phyloP scores from a whole-genome alignment of 2,329 filamentous ascomycete species.

The Endoconidiophora laricicola region DNA sequence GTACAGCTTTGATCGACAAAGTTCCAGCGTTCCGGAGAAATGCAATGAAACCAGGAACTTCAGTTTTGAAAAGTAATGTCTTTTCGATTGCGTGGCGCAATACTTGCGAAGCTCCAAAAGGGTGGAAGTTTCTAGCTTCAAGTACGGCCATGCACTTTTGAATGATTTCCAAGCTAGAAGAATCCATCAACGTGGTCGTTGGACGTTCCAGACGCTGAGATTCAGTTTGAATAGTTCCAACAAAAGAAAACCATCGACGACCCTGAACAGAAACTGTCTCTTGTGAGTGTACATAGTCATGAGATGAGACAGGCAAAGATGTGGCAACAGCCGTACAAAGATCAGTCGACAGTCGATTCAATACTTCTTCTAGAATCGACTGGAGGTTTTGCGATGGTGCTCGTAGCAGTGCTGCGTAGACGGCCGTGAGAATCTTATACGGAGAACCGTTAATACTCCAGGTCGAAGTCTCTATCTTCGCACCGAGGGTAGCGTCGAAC shows the following conservation, averaged over 20 bases:
- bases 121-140: conserved; percentile 36
- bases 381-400: not conserved
- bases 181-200: conserved; percentile 21
- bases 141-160: conserved; percentile 25
- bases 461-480: conserved; percentile 23
- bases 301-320: conserved; percentile 68
- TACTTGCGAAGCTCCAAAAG: conserved; percentile 35
- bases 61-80: conserved; percentile 3
- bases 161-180: conserved; percentile 16
- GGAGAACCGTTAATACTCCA: conserved; percentile 16
- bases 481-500: conserved; percentile 36
- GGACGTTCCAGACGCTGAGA: conserved; percentile 12
- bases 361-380: conserved; percentile 17
- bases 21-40: conserved; percentile 8
- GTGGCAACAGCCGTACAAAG: conserved; percentile 53
- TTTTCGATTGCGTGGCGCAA: conserved; percentile 17
- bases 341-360: conserved; percentile 25
- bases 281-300: conserved; percentile 59
- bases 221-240: conserved; percentile 15
- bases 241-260: conserved; percentile 43
- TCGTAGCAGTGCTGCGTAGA: conserved; percentile 3
- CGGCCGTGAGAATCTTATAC: conserved; percentile 6
- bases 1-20: conserved; percentile 20
- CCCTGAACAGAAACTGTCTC: conserved; percentile 48
- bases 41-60: conserved; percentile 4